A percentile compares a stretch with the other conserved stretches of the same genome.
phyloP scores from a whole-genome alignment of 1,284 basidiomycete species.

The Cryptococcus sp. region DNA sequence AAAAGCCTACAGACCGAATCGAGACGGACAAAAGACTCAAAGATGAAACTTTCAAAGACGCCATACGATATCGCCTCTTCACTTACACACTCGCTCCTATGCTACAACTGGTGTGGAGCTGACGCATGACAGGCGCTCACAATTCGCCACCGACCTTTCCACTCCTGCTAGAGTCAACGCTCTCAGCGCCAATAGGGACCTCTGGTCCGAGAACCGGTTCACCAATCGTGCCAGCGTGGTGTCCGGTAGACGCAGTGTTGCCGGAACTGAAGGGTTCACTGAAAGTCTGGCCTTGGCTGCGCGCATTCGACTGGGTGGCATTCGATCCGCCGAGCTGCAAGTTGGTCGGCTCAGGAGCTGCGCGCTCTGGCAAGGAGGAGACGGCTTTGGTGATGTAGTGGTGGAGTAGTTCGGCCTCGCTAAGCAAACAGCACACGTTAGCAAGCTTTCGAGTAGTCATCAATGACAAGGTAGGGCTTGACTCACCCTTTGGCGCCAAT shows the following conservation, averaged over 20 bases:
- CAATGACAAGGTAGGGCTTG: conserved; percentile 8
- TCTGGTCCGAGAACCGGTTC: background rate
- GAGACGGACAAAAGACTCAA: too few species aligned
- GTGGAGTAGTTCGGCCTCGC: conserved; percentile 41
- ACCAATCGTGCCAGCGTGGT: background rate
- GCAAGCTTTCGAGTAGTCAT: background rate
- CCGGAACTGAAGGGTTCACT: background rate
- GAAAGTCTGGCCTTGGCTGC: too few species aligned
- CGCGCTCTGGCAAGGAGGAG: conserved; percentile 3
- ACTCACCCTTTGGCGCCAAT: conserved; percentile 49
- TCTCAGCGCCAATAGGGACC: conserved; percentile 5
- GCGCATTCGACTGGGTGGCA: background rate
- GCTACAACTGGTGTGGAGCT: background rate
- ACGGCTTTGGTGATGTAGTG: conserved; percentile 32
- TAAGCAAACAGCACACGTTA: conserved; percentile 5
- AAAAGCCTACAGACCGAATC: too few species aligned
- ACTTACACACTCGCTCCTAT: too few species aligned
- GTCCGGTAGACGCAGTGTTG: background rate
- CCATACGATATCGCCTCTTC: too few species aligned
- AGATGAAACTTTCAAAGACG: too few species aligned
- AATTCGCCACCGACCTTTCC: conserved; percentile 7
- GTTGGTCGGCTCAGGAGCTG: conserved; percentile 10
- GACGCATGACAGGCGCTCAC: background rate
- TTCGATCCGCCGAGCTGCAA: conserved; percentile 15
- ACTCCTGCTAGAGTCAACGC: conserved; percentile 4